Conservation (phyloP, 306 rosid genomes). For the Nissolia schottii region DNA sequence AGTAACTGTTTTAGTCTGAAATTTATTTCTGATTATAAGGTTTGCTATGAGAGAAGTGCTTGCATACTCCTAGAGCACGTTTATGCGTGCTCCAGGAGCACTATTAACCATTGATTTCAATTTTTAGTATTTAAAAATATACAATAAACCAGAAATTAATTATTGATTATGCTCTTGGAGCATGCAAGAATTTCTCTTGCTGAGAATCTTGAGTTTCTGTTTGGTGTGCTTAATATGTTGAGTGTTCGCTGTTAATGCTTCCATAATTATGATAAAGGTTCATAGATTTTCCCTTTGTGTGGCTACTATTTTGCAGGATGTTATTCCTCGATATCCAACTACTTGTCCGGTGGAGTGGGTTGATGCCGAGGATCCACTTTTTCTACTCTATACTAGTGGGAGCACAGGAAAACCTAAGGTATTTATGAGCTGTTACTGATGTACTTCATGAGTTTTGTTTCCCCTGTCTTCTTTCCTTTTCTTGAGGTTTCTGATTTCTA, state of each 20-base stretch:
- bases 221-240: background rate
- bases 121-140: too few relatives aligned
- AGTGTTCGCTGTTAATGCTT: constrained; percentile 18
- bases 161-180: too few relatives aligned
- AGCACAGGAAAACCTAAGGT: constrained; percentile 99
- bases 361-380: constrained; percentile 96
- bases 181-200: too few relatives aligned
- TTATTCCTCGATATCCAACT: constrained; percentile 63
- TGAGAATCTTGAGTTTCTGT: constrained; percentile 16
- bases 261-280: constrained; percentile 1
- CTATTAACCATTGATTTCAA: too few relatives aligned
- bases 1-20: background rate
- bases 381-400: constrained; percentile 96
- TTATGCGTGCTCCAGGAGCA: too few relatives aligned
- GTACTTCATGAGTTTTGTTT: background rate
- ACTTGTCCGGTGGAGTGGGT: constrained; percentile 97
- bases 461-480: constrained; percentile 15
- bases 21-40: constrained; percentile 12
- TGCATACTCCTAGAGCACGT: too few relatives aligned
- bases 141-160: too few relatives aligned
- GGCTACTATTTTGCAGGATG: constrained; percentile 56
- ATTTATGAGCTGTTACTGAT: constrained; percentile 20
- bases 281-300: background rate
- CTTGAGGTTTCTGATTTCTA: constrained; percentile 9
- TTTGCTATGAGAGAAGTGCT: too few relatives aligned